Base-by-base conservation (phyloP, 2,329 filamentous ascomycete species). In the Aspergillus bombycis region DNA sequence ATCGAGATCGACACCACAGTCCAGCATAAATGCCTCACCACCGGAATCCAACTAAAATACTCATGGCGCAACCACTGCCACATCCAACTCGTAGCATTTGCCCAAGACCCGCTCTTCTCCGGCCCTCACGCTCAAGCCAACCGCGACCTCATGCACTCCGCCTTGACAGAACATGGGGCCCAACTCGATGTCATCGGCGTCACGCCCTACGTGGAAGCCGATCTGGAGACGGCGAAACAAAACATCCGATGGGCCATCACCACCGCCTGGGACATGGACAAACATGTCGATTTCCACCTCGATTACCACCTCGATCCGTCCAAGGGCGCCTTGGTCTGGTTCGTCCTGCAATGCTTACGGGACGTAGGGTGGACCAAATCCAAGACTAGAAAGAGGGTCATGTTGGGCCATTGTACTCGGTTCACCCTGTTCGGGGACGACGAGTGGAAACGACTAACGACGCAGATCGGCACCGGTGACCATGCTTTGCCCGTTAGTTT, bases 61-160 rank as follows among this genome's bases (percentile, higher is more conserved):
- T 78, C 84, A 58, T 89, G 86, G 72, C 71, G 75, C 12, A 79
- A 82, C 23, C 75, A 80, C 9, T 86, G 89, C 64, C 77, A 85
- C 8, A 76, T 92, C 6, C 90, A 92, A 73, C 83, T 93, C 4
- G 91, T 88, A 69, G 85, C 85, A 1, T 92, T 92, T 76, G 90
- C 90, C 8, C 90, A 92, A 70, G 85, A 91, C 60, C 86, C 89
- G 2, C 79, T 92, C 6, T 89, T 90, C 72, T 88, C 87, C 1
- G 82, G 83, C 2, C 79, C 84, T 52, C 71, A 80, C 23, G 85
- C 84, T 19, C 75, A 78, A 1, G 74, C 81, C 50, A 89, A 90
- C 68, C 80, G 83, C 41, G 65, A 68, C 6, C 68, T 88, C 10
- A 81, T 90, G 67, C 71, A 79, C 23, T 66, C 77, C 2, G 84